A percentile compares a stretch with the other conserved stretches of the same genome.
phyloP scores from a whole-genome alignment of 352 stramenopile genomes.

The Pythium volutum region DNA sequence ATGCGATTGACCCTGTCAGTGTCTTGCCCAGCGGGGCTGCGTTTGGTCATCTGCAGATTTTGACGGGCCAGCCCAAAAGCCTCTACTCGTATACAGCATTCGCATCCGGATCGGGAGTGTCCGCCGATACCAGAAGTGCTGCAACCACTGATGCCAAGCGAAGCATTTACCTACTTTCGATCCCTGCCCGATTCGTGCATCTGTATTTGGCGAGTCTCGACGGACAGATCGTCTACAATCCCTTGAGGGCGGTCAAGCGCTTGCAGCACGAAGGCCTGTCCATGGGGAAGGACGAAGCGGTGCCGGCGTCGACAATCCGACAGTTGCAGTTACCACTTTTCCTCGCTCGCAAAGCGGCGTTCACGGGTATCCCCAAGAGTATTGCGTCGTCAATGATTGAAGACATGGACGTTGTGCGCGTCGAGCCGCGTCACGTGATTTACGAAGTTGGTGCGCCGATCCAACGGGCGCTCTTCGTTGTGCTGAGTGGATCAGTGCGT shows the following conservation, averaged over 20 bases:
- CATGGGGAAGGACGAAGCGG: neutral
- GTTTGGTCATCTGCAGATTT: conserved; percentile 44
- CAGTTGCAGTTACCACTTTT: conserved; percentile 7
- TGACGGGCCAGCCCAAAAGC: conserved; percentile 32
- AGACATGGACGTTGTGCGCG: conserved; percentile 16
- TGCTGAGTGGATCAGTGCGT: conserved; percentile 20
- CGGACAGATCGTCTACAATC: conserved; percentile 40
- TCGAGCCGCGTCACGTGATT: conserved; percentile 15
- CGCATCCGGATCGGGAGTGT: conserved; percentile 6
- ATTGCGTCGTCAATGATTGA: conserved; percentile 16
- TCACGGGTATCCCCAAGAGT: conserved; percentile 15
- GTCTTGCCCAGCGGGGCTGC: conserved; percentile 33
- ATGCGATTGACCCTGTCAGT: conserved; percentile 31
- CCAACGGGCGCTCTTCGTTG: conserved; percentile 9
- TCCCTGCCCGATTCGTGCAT: conserved; percentile 29
- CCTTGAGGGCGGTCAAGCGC: conserved; percentile 33
- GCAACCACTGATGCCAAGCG: neutral
- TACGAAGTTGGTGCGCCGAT: conserved; percentile 20
- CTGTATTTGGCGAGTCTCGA: conserved; percentile 33
- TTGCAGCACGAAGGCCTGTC: conserved; percentile 21
- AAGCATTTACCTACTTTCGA: conserved; percentile 27
- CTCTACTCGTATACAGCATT: conserved; percentile 41
- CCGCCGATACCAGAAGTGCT: neutral
- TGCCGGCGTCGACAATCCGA: conserved; percentile 5
- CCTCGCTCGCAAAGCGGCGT: neutral